Base-by-base conservation (phyloP, 176 grass and related monocot species). In the Avena atlantica region DNA sequence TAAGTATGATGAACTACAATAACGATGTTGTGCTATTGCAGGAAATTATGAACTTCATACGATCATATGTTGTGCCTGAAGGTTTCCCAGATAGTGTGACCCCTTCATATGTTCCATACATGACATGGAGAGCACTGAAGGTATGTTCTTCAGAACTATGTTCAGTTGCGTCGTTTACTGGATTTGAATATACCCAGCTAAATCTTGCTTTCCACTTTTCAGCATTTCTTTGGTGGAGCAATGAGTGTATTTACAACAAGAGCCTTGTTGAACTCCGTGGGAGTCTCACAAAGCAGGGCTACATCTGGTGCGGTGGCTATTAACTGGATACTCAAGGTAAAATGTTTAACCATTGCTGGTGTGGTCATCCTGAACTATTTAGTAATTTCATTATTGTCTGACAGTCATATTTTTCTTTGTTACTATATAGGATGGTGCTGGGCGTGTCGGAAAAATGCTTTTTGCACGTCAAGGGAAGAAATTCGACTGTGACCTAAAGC, bases 241-340 rank as follows among this genome's bases (percentile, higher is more conserved):
- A 98, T 98, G 94, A 91, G 97, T 68, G 97, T 98, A 63, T 93
- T 98, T 79, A 98, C 97, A 45, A 98, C 97, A 76, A 90, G 91
- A 83, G 92, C 90, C 55, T 88, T 98, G 80, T 87, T 98, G 51
- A 95, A 87, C 70, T 96, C 96, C 42, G 87, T 98, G 82, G 96
- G 96, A 82, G 90, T 98, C 56, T 94, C 90, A 50, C 92, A 92
- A 93, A 98, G 92, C 83, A 94, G 76, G 83, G 92, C 96, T 62
- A 86, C 89, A 77, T 84, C 96, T 14, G 96, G 96, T 88, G 96
- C 96, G 50, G 90, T 96, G 87, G 96, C 96, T 79, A 98, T 98
- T 89, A 98, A 98, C 76, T 98, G 96, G 96, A 98, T 98, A 84
- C 96, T 98, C 58, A 98, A 98, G 92, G 96, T 96, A 92, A 78